Evolutionary conservation across 768 basidiomycete genomes (phyloP).

Genomic region (Suillus subaureus): DNA sequence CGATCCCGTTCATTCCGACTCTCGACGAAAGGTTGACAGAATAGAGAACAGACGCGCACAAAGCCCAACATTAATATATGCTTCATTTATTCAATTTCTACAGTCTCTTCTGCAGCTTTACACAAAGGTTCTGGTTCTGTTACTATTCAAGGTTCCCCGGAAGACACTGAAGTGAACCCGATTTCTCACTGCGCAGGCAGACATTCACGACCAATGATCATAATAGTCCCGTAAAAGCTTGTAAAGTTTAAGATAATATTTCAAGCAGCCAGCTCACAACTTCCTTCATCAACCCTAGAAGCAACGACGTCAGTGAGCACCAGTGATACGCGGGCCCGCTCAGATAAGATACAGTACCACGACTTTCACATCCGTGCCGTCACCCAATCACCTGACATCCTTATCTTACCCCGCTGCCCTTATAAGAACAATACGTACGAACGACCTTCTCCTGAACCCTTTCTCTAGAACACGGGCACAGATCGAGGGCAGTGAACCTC

Average conservation of each 20-base stretch:
- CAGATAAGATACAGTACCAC: not conserved
- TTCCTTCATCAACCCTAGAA: not conserved
- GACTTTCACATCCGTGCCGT: not conserved
- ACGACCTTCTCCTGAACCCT: not conserved
- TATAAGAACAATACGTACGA: constrained; percentile 4
- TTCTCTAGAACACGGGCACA: not conserved
- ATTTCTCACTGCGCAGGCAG: not conserved
- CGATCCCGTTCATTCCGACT: constrained; percentile 22
- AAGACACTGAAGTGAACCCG: not conserved
- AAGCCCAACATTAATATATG: too few species aligned
- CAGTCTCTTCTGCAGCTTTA: not conserved
- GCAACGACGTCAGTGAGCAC: not conserved
- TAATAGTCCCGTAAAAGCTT: not conserved
- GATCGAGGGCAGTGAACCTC: constrained; percentile 2
- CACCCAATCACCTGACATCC: constrained; percentile 1
- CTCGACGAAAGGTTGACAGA: constrained; percentile 11
- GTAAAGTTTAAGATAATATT: not conserved
- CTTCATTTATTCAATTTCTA: not conserved
- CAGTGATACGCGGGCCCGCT: not conserved
- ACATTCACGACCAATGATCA: too few species aligned
- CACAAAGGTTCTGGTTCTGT: not conserved
- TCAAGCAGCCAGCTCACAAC: not conserved
- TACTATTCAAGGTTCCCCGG: too few species aligned
- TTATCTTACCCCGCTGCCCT: not conserved
- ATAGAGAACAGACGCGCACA: not conserved